These are phyloP conservation scores for Ogataea henricii DNA, from an alignment of 805 yeast genomes.

Conservation along the genomic window DNA sequence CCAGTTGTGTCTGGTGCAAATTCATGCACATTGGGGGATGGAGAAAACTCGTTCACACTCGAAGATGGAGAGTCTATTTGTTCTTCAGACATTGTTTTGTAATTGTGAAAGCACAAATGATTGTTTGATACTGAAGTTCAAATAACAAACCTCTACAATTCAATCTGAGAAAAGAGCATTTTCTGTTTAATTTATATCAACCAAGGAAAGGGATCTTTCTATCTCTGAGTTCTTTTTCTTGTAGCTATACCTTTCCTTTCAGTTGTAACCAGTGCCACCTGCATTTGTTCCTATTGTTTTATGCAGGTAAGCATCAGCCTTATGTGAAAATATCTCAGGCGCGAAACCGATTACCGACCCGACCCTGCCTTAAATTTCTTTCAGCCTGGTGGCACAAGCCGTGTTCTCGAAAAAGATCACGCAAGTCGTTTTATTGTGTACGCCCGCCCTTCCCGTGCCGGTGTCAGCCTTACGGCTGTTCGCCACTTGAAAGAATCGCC, in stretches of 20 bases:
- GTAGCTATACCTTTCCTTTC: neutral
- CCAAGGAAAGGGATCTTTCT: neutral
- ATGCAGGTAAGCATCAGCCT: conserved; percentile 1
- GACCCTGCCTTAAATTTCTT: conserved; percentile 3
- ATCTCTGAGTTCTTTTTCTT: conserved; percentile 1
- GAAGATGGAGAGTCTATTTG: conserved; percentile 8
- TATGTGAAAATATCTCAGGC: conserved; percentile 5
- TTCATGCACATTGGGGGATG: conserved; percentile 5
- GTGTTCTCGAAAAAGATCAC: neutral
- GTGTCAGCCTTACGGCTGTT: conserved; percentile 8
- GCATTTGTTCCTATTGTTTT: neutral
- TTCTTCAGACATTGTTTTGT: conserved; percentile 5
- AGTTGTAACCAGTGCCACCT: neutral
- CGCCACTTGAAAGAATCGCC: neutral
- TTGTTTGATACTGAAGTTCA: conserved; percentile 1
- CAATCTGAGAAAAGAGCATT: neutral
- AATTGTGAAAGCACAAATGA: neutral
- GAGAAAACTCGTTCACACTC: conserved; percentile 5
- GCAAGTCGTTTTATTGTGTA: neutral
- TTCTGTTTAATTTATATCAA: neutral
- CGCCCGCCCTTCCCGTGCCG: neutral
- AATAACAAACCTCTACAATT: neutral
- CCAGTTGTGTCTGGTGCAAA: neutral
- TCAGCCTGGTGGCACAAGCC: neutral
- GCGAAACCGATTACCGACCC: conserved; percentile 9